A percentile compares a stretch with the other conserved stretches of the same genome.
Conservation (phyloP, 2,329 filamentous ascomycete species). For the Ceratocystiopsis minuta region DNA sequence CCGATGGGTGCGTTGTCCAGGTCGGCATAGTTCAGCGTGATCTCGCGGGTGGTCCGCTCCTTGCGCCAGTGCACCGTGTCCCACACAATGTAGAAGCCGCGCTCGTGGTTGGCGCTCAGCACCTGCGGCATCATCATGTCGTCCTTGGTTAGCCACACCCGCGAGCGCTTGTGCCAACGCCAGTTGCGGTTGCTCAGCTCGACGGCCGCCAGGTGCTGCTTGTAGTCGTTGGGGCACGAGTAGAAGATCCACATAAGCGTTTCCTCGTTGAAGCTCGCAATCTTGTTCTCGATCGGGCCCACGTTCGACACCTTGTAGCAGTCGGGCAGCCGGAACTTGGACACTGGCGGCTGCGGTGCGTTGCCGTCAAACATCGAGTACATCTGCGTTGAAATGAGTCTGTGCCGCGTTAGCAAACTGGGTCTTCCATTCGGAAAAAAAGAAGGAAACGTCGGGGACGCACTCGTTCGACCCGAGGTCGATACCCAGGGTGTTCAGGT, state of each 20-base stretch:
- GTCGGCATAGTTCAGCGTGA: constrained; percentile 43
- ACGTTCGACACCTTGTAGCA: constrained; percentile 52
- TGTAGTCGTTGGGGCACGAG: constrained; percentile 42
- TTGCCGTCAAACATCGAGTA: constrained; percentile 43
- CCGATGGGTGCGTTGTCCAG: constrained; percentile 28
- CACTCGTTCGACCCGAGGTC: constrained; percentile 41
- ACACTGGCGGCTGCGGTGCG: constrained; percentile 38
- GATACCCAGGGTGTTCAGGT: constrained; percentile 37
- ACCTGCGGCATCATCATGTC: constrained; percentile 45
- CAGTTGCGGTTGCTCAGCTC: constrained; percentile 49
- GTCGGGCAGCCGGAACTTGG: constrained; percentile 41
- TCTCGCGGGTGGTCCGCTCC: constrained; percentile 33
- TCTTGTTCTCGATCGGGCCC: constrained; percentile 46
- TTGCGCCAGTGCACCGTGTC: constrained; percentile 44
- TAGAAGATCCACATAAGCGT: constrained; percentile 55
- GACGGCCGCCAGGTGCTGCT: constrained; percentile 44
- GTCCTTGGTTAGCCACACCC: constrained; percentile 50
- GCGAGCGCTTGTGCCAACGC: constrained; percentile 51
- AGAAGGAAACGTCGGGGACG: constrained; percentile 13
- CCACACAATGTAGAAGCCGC: constrained; percentile 50
- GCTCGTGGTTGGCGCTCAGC: constrained; percentile 39
- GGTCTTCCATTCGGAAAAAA: neutral
- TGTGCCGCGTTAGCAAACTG: constrained; percentile 13
- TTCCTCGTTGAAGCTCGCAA: constrained; percentile 49
- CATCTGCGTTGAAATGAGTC: constrained; percentile 37